Evolutionary conservation across 768 basidiomycete species (phyloP).

Genomic region (Xerocomellus intermedius): DNA sequence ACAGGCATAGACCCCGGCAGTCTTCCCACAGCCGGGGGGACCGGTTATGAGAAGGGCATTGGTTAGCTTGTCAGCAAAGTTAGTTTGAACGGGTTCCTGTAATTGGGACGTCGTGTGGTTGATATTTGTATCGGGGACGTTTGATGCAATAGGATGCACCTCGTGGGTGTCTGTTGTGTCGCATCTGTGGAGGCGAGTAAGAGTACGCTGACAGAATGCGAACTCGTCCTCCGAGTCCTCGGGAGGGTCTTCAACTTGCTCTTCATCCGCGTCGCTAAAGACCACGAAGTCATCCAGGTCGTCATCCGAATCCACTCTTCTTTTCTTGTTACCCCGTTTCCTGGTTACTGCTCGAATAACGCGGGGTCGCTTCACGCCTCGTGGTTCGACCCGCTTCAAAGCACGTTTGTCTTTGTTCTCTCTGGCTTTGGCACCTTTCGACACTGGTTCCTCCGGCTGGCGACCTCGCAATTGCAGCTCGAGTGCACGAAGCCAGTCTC

Average conservation of each 20-base stretch:
- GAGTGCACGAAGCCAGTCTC: slow-evolving; percentile 77
- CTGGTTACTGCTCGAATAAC: slow-evolving; percentile 55
- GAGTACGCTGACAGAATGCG: slow-evolving; percentile 27
- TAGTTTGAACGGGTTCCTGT: slow-evolving; percentile 12
- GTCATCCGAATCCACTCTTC: slow-evolving; percentile 51
- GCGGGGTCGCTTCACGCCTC: slow-evolving; percentile 56
- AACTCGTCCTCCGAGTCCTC: slow-evolving; percentile 40
- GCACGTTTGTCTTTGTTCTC: slow-evolving; percentile 20
- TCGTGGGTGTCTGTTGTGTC: slow-evolving; percentile 2
- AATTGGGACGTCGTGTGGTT: slow-evolving; percentile 6
- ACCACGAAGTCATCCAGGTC: slow-evolving; percentile 61
- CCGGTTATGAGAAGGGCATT: slow-evolving; percentile 88
- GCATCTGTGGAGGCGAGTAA: slow-evolving; percentile 16
- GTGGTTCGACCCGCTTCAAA: slow-evolving; percentile 25
- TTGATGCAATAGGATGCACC: background rate
- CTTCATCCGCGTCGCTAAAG: slow-evolving; percentile 36
- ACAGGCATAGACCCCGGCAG: slow-evolving; percentile 89
- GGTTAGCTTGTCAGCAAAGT: slow-evolving; percentile 53
- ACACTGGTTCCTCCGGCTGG: slow-evolving; percentile 3
- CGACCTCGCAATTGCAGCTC: slow-evolving; percentile 46
- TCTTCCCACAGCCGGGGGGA: slow-evolving; percentile 86
- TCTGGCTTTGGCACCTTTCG: slow-evolving; percentile 1
- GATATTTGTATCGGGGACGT: background rate
- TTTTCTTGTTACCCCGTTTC: slow-evolving; percentile 51
- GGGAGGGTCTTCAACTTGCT: slow-evolving; percentile 29